Percentiles rank a stretch among this genome's conserved stretches.
phyloP scores from a whole-genome alignment of 2,329 filamentous ascomycete genomes.

The Colletotrichum zoysiae region DNA sequence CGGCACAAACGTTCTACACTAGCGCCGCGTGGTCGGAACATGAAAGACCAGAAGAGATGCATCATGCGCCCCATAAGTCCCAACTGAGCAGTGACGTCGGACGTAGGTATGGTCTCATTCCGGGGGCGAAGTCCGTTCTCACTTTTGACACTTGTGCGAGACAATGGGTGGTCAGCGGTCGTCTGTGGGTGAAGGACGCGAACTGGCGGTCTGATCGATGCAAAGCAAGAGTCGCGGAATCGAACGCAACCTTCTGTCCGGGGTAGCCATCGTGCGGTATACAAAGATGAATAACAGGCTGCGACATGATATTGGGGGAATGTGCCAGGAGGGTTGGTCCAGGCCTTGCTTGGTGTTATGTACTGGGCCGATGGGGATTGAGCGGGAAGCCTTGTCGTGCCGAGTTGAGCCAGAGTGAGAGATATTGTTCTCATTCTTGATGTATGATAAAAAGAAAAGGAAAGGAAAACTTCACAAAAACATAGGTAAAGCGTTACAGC shows the following conservation, averaged over 20 bases:
- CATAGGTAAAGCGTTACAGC: slow-evolving; percentile 1
- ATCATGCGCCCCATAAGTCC: slow-evolving; percentile 11
- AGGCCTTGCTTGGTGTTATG: not conserved
- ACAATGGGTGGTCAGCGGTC: not conserved
- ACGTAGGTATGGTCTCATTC: slow-evolving; percentile 14
- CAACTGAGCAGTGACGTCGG: slow-evolving; percentile 17
- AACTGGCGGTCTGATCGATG: slow-evolving; percentile 22
- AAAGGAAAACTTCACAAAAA: not conserved
- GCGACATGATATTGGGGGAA: not conserved
- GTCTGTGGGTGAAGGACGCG: slow-evolving; percentile 24
- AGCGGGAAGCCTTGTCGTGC: slow-evolving; percentile 1
- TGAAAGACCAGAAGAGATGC: not conserved
- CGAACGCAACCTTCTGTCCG: not conserved
- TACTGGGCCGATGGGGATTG: not conserved
- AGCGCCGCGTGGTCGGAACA: slow-evolving; percentile 30
- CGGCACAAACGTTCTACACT: slow-evolving; percentile 13
- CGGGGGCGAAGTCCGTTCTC: slow-evolving; percentile 30
- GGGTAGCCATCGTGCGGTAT: not conserved
- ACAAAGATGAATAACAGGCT: slow-evolving; percentile 9
- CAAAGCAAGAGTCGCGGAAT: not conserved
- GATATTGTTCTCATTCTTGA: too few species aligned
- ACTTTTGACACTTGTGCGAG: slow-evolving; percentile 1
- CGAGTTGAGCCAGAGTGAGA: not conserved
- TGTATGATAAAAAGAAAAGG: slow-evolving; percentile 1
- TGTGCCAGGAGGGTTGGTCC: not conserved